Percentiles rank a stretch among this genome's conserved stretches.
phyloP scores from a whole-genome alignment of 768 basidiomycete species.

The Cyathus striatus region DNA sequence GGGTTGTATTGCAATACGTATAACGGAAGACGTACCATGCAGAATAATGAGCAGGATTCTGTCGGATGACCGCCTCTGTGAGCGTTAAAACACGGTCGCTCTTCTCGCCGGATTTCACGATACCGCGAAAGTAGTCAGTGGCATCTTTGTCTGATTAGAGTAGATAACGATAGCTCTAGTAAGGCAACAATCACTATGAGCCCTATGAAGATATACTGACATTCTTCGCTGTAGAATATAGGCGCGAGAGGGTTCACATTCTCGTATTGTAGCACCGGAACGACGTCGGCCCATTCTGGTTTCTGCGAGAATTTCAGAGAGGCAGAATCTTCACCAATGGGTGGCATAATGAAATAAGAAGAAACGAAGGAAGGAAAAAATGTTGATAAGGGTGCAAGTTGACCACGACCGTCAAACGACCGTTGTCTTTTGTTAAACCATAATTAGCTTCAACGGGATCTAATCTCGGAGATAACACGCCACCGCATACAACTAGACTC shows the following conservation, averaged over 20 bases:
- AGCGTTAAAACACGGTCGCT: slow-evolving; percentile 78
- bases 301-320: slow-evolving; percentile 65
- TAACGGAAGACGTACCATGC: slow-evolving; percentile 65
- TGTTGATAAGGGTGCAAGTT: no score
- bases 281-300: slow-evolving; percentile 77
- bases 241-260: slow-evolving; percentile 75
- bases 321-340: no score
- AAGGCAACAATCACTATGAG: neutral
- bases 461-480: no score
- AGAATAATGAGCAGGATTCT: slow-evolving; percentile 96
- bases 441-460: no score
- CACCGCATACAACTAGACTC: no score
- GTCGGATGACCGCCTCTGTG: slow-evolving; percentile 82
- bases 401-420: no score
- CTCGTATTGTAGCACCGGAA: slow-evolving; percentile 79
- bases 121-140: slow-evolving; percentile 86
- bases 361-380: no score
- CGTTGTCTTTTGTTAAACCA: no score
- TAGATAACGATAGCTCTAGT: neutral
- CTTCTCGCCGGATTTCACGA: slow-evolving; percentile 74
- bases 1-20: neutral
- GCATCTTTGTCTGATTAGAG: slow-evolving; percentile 75
- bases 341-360: no score
- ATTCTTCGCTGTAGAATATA: slow-evolving; percentile 87
- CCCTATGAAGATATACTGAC: slow-evolving; percentile 39